A percentile compares a stretch with the other conserved stretches of the same genome.
Conservation (phyloP, 306 rosid genomes). For the Cucumis hystrix region DNA sequence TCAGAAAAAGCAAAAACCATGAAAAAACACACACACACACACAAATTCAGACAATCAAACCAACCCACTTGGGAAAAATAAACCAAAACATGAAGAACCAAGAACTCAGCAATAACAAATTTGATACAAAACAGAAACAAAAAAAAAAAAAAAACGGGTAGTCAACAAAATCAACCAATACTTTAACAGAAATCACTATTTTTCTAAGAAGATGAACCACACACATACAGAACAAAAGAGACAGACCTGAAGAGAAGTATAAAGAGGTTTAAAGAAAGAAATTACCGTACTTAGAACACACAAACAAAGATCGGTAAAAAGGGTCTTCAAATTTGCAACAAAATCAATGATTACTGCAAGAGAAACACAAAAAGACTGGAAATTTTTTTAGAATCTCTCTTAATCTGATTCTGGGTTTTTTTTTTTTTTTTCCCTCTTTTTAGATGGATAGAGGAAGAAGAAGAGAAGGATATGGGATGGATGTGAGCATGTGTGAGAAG, state of each 20-base stretch:
- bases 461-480: slow-evolving; percentile 5
- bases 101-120: neutral
- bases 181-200: neutral
- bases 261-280: neutral
- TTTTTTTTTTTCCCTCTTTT: neutral
- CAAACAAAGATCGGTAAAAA: neutral
- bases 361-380: neutral
- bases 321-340: neutral
- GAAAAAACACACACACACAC: neutral
- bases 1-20: neutral
- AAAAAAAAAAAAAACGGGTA: neutral
- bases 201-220: neutral
- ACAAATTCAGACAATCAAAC: neutral
- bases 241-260: neutral
- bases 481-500: slow-evolving; percentile 1
- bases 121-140: neutral
- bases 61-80: neutral
- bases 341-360: slow-evolving; percentile 4
- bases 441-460: slow-evolving; percentile 4
- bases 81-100: neutral
- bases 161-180: neutral
- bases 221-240: neutral
- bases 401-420: neutral
- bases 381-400: neutral
- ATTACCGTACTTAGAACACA: neutral